These are phyloP conservation scores for Pichia kudriavzevii DNA, from an alignment of 1,139 yeast species.

Conservation along the genomic window DNA sequence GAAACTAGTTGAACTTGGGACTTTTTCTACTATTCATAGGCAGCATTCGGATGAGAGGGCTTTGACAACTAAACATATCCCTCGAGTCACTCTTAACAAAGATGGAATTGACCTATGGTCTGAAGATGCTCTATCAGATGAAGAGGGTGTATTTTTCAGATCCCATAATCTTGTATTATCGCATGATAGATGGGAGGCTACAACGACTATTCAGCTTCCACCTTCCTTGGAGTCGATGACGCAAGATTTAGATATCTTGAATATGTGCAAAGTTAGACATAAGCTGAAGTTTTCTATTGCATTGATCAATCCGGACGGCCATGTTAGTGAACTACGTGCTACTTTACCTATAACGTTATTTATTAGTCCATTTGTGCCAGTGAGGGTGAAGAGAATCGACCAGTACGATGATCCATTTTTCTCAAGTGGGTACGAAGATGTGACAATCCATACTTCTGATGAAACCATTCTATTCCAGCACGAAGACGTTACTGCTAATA, in stretches of 20 bases:
- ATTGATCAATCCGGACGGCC: constrained; percentile 27
- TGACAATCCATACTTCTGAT: constrained; percentile 21
- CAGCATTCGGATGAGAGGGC: constrained; percentile 53
- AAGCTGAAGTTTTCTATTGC: constrained; percentile 39
- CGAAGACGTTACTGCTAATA: constrained; percentile 12
- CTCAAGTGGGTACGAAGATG: constrained; percentile 23
- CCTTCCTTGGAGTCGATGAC: constrained; percentile 66
- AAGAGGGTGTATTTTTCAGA: constrained; percentile 27
- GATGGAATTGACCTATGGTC: constrained; percentile 32
- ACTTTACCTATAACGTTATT: constrained; percentile 57
- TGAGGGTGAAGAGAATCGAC: constrained; percentile 41
- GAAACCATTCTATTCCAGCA: constrained; percentile 22
- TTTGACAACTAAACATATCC: constrained; percentile 37
- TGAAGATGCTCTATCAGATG: constrained; percentile 23
- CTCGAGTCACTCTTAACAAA: constrained; percentile 26
- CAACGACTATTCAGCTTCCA: constrained; percentile 55
- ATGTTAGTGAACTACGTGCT: constrained; percentile 60
- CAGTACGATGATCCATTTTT: constrained; percentile 23
- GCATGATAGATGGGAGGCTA: constrained; percentile 74
- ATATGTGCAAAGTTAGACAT: constrained; percentile 57
- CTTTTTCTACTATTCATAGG: constrained; percentile 52
- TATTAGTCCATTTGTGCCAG: constrained; percentile 76
- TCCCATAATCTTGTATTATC: constrained; percentile 28
- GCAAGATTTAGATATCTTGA: constrained; percentile 71
- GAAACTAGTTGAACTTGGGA: constrained; percentile 58